Conservation (phyloP, 1,284 basidiomycete genomes). For the Microbotryum saponariae region DNA sequence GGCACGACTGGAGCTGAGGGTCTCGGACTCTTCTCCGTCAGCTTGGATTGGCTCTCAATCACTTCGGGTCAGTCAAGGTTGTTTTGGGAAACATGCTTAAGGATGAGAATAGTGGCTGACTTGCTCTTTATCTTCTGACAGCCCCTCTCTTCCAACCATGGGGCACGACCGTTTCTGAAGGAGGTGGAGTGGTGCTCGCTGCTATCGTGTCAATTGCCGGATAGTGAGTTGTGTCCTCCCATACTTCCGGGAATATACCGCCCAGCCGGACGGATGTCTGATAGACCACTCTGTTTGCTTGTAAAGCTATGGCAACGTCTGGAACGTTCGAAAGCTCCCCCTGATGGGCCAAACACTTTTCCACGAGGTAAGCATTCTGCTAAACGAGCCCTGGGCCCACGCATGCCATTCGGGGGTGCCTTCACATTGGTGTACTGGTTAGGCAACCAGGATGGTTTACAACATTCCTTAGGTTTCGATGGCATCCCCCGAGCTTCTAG, state of each 20-base stretch:
- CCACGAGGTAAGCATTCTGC: conserved; percentile 41
- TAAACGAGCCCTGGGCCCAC: too few species aligned
- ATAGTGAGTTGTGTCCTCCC: conserved; percentile 43
- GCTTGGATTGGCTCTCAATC: conserved; percentile 46
- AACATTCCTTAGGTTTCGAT: too few species aligned
- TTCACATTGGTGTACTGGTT: too few species aligned
- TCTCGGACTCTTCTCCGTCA: conserved; percentile 49
- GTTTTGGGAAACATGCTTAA: background rate
- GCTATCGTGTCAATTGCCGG: conserved; percentile 52
- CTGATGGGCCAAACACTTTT: conserved; percentile 57
- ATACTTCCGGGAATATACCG: background rate
- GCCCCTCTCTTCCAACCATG: conserved; percentile 7
- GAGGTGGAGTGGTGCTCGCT: conserved; percentile 31
- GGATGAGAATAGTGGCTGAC: too few species aligned
- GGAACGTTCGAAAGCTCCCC: conserved; percentile 53
- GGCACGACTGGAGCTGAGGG: conserved; percentile 58
- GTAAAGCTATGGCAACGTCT: conserved; percentile 42
- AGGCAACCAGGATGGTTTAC: too few species aligned
- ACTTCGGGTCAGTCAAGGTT: background rate
- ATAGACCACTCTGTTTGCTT: background rate
- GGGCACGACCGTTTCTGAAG: background rate
- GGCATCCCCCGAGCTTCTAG: too few species aligned
- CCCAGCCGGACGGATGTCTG: background rate
- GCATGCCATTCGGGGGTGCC: too few species aligned
- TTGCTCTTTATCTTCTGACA: background rate